These are phyloP conservation scores for Rhodotorula mucilaginosa DNA, from an alignment of 1,284 basidiomycete genomes.

Conservation along the genomic window DNA sequence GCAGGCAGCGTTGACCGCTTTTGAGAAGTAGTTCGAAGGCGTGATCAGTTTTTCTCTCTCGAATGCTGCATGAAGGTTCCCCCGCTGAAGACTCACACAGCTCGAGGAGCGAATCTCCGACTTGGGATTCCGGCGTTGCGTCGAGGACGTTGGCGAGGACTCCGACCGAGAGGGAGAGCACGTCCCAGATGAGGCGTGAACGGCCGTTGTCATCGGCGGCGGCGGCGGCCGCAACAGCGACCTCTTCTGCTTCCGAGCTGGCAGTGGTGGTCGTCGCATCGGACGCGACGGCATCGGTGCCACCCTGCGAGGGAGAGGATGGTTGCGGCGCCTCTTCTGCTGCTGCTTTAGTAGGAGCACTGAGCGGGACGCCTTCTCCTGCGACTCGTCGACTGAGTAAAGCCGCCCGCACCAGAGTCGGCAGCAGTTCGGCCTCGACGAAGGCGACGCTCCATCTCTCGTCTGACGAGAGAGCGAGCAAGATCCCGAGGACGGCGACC, in stretches of 20 bases:
- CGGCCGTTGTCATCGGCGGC: neutral
- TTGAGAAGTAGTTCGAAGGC: neutral
- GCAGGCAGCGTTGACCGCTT: constrained; percentile 20
- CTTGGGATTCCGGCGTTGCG: neutral
- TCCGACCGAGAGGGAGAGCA: constrained; percentile 32
- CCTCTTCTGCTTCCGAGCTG: neutral
- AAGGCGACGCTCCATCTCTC: constrained; percentile 15
- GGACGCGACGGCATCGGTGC: neutral
- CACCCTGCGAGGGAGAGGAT: neutral
- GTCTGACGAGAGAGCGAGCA: constrained; percentile 15
- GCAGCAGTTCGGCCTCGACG: constrained; percentile 5
- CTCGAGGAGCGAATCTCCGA: constrained; percentile 14
- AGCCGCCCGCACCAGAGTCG: constrained; percentile 6
- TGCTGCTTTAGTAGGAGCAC: too few species aligned
- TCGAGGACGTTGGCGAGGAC: constrained; percentile 36
- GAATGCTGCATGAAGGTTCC: rapidly evolving
- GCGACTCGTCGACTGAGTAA: neutral
- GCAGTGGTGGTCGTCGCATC: neutral
- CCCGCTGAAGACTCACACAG: constrained; percentile 8
- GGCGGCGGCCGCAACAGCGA: neutral
- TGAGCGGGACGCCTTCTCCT: neutral
- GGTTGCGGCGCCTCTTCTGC: neutral
- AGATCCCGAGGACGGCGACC: constrained; percentile 9
- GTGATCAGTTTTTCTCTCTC: neutral
- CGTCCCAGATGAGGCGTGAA: constrained; percentile 21